Percentiles rank a stretch among this genome's conserved stretches.
These are phyloP conservation scores for Alternaria hordeiaustralica DNA, from an alignment of 2,329 filamentous ascomycete genomes.

Conservation along the genomic window DNA sequence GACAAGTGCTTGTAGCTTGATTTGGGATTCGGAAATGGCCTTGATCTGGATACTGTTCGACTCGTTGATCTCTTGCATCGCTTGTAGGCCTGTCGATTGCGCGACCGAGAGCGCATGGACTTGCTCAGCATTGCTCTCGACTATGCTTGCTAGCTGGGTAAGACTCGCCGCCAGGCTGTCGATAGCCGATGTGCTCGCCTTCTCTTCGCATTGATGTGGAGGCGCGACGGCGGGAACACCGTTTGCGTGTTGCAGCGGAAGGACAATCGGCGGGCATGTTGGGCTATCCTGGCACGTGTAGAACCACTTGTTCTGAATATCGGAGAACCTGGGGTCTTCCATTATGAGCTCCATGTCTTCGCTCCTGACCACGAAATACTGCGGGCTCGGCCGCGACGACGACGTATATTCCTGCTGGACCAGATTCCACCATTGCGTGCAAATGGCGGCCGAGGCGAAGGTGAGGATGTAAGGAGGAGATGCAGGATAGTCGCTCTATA, in stretches of 20 bases:
- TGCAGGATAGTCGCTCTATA: constrained; percentile 39
- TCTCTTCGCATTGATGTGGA: constrained; percentile 8
- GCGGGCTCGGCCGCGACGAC: constrained; percentile 38
- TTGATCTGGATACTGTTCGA: constrained; percentile 45
- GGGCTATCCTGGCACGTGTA: constrained; percentile 35
- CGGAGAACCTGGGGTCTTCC: constrained; percentile 37
- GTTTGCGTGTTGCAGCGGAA: constrained; percentile 39
- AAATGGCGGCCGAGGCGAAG: constrained; percentile 40
- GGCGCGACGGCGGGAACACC: constrained; percentile 27
- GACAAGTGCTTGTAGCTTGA: constrained; percentile 38
- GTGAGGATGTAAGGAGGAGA: constrained; percentile 44
- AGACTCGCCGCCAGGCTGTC: constrained; percentile 32
- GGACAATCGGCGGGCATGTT: constrained; percentile 27
- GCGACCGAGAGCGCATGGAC: constrained; percentile 44
- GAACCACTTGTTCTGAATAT: constrained; percentile 45
- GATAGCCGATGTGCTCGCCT: constrained; percentile 23
- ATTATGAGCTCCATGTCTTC: constrained; percentile 45
- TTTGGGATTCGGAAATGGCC: constrained; percentile 38
- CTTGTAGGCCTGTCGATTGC: constrained; percentile 41
- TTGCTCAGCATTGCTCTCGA: constrained; percentile 39
- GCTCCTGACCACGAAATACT: constrained; percentile 44
- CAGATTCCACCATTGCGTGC: constrained; percentile 44
- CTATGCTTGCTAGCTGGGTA: constrained; percentile 34
- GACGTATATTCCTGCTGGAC: constrained; percentile 40
- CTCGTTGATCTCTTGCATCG: constrained; percentile 48